Evolutionary conservation across 2,329 filamentous ascomycete species (phyloP).

Genomic region (Cladosporium velox): DNA sequence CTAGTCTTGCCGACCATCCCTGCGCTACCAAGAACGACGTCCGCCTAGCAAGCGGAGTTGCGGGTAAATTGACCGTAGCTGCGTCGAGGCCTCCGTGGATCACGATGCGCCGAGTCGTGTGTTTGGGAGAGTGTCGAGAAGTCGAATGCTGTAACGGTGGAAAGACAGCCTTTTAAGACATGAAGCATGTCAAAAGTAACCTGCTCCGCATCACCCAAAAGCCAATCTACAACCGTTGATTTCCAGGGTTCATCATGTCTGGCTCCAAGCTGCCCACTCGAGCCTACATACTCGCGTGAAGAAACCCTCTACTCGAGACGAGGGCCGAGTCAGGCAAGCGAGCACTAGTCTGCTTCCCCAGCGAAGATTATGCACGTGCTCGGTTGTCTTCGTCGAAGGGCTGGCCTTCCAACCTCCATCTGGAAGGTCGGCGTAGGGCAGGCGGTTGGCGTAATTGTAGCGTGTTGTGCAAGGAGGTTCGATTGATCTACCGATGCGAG

Average conservation of each 20-base stretch:
- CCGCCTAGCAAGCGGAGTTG: conserved; percentile 10
- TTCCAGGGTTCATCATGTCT: not conserved
- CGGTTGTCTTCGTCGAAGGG: not conserved
- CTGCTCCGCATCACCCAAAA: not conserved
- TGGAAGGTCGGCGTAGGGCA: conserved; percentile 18
- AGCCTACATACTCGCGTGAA: not conserved
- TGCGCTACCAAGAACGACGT: conserved; percentile 3
- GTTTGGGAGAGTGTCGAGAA: not conserved
- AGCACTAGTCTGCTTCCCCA: conserved; percentile 7
- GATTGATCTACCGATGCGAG: conserved; percentile 5
- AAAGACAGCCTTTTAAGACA: not conserved
- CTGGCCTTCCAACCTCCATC: conserved; percentile 13
- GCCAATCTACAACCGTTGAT: not conserved
- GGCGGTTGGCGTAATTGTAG: not conserved
- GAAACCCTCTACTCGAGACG: conserved; percentile 1
- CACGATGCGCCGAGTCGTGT: not conserved
- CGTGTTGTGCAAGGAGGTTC: conserved; percentile 1
- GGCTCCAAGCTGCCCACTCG: not conserved
- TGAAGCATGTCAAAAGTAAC: not conserved
- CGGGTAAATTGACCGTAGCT: conserved; percentile 17
- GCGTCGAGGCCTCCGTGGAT: conserved; percentile 15
- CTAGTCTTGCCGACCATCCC: conserved; percentile 9
- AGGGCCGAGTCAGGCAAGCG: not conserved
- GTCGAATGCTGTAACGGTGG: not conserved
- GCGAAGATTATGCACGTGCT: conserved; percentile 9